These are phyloP conservation scores for Tylopilus sp. DNA, from an alignment of 1,284 basidiomycete genomes.

Conservation along the genomic window DNA sequence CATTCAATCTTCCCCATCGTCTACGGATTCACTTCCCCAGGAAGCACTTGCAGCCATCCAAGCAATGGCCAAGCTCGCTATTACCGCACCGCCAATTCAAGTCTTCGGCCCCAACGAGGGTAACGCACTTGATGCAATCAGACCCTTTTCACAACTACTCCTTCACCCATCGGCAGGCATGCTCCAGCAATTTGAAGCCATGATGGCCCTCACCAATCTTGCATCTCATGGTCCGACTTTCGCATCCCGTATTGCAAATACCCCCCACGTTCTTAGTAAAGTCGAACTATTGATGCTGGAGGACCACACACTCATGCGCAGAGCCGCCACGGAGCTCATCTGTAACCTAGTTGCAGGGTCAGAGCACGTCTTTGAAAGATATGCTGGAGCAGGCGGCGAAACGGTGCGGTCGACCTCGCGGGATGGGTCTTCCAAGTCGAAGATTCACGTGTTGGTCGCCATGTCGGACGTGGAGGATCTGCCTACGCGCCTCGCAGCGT, in stretches of 20 bases:
- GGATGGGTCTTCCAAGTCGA: slow-evolving; percentile 44
- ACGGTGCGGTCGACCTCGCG: slow-evolving; percentile 46
- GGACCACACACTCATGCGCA: slow-evolving; percentile 75
- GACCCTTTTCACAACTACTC: slow-evolving; percentile 70
- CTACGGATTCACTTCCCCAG: slow-evolving; percentile 24
- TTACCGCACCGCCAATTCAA: slow-evolving; percentile 84
- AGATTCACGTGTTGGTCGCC: slow-evolving; percentile 78
- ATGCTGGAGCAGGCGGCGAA: slow-evolving; percentile 43
- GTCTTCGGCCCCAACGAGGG: slow-evolving; percentile 83
- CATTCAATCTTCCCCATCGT: slow-evolving; percentile 42
- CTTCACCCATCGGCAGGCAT: slow-evolving; percentile 62
- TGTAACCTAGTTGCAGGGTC: slow-evolving; percentile 86
- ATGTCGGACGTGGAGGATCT: slow-evolving; percentile 80
- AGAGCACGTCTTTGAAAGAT: slow-evolving; percentile 69
- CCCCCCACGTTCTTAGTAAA: slow-evolving; percentile 60
- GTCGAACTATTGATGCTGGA: slow-evolving; percentile 81
- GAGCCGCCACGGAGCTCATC: slow-evolving; percentile 87
- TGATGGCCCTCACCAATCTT: slow-evolving; percentile 95
- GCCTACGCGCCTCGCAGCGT: slow-evolving; percentile 76
- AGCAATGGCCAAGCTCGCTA: slow-evolving; percentile 87
- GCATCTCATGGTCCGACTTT: slow-evolving; percentile 70
- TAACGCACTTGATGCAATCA: slow-evolving; percentile 73
- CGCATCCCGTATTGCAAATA: slow-evolving; percentile 58
- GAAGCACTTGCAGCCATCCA: slow-evolving; percentile 64
- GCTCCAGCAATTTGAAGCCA: slow-evolving; percentile 84